Evolutionary conservation across 2,329 filamentous ascomycete genomes (phyloP).

Genomic region (Pseudogymnoascus sp.): DNA sequence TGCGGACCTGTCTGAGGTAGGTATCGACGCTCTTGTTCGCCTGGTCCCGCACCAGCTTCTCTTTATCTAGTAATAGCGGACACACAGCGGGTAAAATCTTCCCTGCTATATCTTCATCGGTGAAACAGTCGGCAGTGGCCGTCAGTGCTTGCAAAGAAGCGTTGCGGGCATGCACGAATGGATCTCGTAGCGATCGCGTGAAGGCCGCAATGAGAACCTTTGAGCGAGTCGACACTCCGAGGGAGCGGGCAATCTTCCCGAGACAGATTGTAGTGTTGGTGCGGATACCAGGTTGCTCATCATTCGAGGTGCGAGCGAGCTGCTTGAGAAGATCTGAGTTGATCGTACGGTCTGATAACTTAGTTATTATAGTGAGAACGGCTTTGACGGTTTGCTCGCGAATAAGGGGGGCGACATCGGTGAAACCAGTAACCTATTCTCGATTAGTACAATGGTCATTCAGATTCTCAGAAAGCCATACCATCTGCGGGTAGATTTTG

Average conservation of each 20-base stretch:
- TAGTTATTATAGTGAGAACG: conserved; percentile 77
- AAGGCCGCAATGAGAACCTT: conserved; percentile 95
- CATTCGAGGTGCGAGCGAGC: conserved; percentile 91
- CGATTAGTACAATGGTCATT: not conserved
- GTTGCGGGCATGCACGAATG: conserved; percentile 89
- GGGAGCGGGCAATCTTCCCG: conserved; percentile 88
- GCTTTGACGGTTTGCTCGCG: conserved; percentile 95
- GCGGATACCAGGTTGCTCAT: conserved; percentile 92
- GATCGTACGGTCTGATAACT: conserved; percentile 85
- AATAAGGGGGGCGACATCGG: conserved; percentile 82
- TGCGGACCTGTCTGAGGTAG: conserved; percentile 76
- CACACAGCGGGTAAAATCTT: conserved; percentile 81
- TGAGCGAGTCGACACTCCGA: conserved; percentile 69
- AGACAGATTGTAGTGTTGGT: conserved; percentile 98
- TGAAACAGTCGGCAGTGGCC: conserved; percentile 80
- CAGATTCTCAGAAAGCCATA: conserved; percentile 32
- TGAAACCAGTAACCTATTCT: conserved; percentile 78
- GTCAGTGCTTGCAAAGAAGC: conserved; percentile 79
- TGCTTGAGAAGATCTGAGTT: conserved; percentile 90
- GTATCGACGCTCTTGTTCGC: conserved; percentile 82
- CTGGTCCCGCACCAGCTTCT: conserved; percentile 89
- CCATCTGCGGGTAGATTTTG: conserved; percentile 93
- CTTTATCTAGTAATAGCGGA: conserved; percentile 83
- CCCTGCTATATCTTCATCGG: conserved; percentile 79
- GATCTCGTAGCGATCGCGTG: conserved; percentile 79